phyloP scores from a whole-genome alignment of 2,329 filamentous ascomycete genomes.

The Beauveria pseudobassiana region DNA sequence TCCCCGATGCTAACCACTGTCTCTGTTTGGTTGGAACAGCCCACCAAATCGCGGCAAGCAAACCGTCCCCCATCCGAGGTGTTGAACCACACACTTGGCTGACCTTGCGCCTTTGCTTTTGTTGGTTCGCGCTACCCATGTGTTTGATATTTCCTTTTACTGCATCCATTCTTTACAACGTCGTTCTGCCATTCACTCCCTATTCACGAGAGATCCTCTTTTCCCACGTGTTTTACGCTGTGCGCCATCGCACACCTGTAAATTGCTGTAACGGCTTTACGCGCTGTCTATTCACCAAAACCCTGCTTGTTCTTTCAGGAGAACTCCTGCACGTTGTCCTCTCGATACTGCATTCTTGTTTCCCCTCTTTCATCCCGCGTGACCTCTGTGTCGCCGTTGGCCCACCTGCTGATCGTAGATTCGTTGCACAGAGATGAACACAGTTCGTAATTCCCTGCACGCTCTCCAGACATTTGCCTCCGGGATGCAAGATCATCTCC shows the following conservation, averaged over 20 bases:
- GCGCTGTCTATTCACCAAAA: neutral
- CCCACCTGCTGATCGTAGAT: neutral
- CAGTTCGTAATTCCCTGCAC: neutral
- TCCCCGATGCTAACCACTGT: neutral
- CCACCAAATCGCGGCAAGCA: neutral
- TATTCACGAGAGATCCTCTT: neutral
- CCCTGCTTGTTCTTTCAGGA: neutral
- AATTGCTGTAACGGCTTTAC: neutral
- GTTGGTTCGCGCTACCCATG: neutral
- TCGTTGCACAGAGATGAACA: neutral
- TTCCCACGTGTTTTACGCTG: constrained; percentile 4
- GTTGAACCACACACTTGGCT: neutral
- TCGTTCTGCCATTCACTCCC: neutral
- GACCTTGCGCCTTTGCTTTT: neutral
- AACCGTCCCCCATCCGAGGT: neutral
- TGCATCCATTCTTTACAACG: neutral
- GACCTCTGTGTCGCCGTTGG: neutral
- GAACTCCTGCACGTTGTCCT: neutral
- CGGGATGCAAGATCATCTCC: neutral
- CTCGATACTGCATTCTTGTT: neutral
- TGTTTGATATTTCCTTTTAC: neutral
- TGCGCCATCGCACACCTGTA: neutral
- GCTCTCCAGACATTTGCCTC: neutral
- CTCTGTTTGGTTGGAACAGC: neutral
- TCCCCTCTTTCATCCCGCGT: neutral